Base-by-base conservation (phyloP, 345 rosid genomes). In the Microthlaspi erraticum region DNA sequence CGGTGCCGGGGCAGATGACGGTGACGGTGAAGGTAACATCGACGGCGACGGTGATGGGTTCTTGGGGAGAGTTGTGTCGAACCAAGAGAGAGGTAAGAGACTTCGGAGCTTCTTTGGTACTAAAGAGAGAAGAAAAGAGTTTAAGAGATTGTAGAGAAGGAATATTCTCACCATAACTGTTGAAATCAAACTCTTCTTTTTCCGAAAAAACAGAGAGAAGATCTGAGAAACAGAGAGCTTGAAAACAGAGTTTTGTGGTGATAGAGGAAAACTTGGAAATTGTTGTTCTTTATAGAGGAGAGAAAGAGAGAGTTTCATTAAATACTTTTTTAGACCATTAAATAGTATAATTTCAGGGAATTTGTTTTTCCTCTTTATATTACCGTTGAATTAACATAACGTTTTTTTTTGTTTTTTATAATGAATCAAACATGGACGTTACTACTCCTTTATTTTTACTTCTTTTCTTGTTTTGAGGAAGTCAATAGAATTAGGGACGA, bases 71-170 rank as follows among this genome's bases (percentile, higher is more conserved):
- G 71, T 62, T 31, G 48, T 73, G 72, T 74, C 68, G 62, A 68
- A 74, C 78, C 74, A 74, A 37, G 78, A 74, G 44, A 74, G 58
- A 60, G 73, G 43, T 70, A 75, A 75, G 65, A 75, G 70, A 61
- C 0, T 53, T 53, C 56, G 63, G 0, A 75, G 65, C 64, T 75
- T 75, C 16, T 75, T 75, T 60, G 78, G 78, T 23, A 75, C 64
- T 60, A 75, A 61, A 38, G 69, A 68, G 70, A 75, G 64, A 39
- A 75, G 70, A 61, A 75, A 75, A 0, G 74, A 68, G 60, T 75
- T 68, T 18, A 75, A 20, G 3, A 75, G 64, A 38, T 75, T 75
- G 70, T 75, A 75, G 0, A 75, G 64, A 75, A 68, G 6, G 29
- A 75, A 75, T 7, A 75, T 75, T 54, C 65, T 75, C 74, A 75